Conservation (phyloP, 805 yeast species). For the Tetrapisispora fleetii region DNA sequence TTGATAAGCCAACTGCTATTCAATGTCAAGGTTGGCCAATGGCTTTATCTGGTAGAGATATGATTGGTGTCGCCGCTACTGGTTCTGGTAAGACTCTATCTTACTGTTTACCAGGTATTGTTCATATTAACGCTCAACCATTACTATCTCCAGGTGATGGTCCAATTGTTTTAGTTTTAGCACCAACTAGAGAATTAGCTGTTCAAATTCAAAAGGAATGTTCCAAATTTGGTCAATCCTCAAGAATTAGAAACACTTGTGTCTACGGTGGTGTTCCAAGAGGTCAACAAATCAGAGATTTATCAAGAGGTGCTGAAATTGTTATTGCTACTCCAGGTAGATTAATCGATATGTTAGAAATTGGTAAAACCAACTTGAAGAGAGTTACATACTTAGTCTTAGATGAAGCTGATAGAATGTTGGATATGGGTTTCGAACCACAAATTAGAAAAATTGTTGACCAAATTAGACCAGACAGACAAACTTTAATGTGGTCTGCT, state of each 20-base stretch:
- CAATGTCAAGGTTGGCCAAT: slow-evolving; percentile 99
- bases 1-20: slow-evolving; percentile 88
- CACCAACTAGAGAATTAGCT: slow-evolving; percentile 98
- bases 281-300: slow-evolving; percentile 95
- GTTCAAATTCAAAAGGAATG: slow-evolving; percentile 95
- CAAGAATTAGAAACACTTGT: slow-evolving; percentile 93
- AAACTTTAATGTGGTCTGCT: slow-evolving; percentile 99
- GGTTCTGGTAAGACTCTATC: slow-evolving; percentile 98
- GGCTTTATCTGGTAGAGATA: slow-evolving; percentile 97
- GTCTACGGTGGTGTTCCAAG: slow-evolving; percentile 99
- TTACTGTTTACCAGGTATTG: slow-evolving; percentile 93
- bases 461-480: slow-evolving; percentile 99
- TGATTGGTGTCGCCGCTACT: slow-evolving; percentile 98
- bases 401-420: slow-evolving; percentile 99
- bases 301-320: slow-evolving; percentile 91
- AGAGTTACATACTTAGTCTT: slow-evolving; percentile 95
- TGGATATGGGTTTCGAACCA: slow-evolving; percentile 99
- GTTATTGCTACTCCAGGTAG: slow-evolving; percentile 98
- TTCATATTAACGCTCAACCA: slow-evolving; percentile 97
- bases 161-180: slow-evolving; percentile 92
- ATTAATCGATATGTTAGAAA: slow-evolving; percentile 93
- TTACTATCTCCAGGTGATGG: slow-evolving; percentile 90
- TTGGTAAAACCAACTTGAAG: slow-evolving; percentile 86
- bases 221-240: slow-evolving; percentile 83
- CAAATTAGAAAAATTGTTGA: slow-evolving; percentile 97